phyloP scores from a whole-genome alignment of 805 yeast species.

The Pichia heedii region DNA sequence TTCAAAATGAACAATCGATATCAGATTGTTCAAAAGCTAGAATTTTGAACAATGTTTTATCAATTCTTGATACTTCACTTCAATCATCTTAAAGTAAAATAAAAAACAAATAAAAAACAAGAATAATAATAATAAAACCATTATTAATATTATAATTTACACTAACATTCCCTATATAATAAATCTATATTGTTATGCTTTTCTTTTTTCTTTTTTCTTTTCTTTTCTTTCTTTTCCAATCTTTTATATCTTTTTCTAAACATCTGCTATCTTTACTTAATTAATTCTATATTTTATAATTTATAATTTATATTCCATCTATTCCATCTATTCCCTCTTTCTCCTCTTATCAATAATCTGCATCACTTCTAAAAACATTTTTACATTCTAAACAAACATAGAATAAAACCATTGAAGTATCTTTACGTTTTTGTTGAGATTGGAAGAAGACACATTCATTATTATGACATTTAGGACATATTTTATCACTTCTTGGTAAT shows the following conservation, averaged over 20 bases:
- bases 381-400: slow-evolving; percentile 88
- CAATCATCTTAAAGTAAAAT: too few species aligned
- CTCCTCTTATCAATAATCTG: background rate
- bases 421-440: slow-evolving; percentile 89
- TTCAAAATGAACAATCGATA: background rate
- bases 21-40: slow-evolving; percentile 2
- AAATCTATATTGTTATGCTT: too few species aligned
- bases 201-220: too few species aligned
- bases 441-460: slow-evolving; percentile 95
- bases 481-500: slow-evolving; percentile 88
- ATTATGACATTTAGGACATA: slow-evolving; percentile 83
- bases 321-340: background rate
- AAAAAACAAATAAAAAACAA: background rate
- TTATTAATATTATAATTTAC: background rate
- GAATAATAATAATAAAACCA: background rate
- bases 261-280: background rate
- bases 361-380: slow-evolving; percentile 46
- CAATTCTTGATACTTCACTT: background rate
- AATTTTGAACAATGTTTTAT: slow-evolving; percentile 3
- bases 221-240: background rate
- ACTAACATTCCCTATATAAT: background rate
- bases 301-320: background rate
- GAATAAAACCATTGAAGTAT: slow-evolving; percentile 89
- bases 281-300: background rate
- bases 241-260: background rate